A percentile compares a stretch with the other conserved stretches of the same genome.
Conservation (phyloP, 345 rosid genomes). For the Gossypium ekmanianum region DNA sequence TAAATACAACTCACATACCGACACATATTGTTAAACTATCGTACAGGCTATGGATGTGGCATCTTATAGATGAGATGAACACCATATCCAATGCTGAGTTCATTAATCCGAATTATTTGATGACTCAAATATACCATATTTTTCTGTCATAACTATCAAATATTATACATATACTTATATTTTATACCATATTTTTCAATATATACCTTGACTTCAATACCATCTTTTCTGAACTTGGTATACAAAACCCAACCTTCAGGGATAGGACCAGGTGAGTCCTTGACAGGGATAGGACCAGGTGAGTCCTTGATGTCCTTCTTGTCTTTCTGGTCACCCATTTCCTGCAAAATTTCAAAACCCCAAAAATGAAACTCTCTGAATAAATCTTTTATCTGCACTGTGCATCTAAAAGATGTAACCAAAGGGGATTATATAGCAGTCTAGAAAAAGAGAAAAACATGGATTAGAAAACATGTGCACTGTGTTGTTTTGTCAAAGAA, state of each 20-base stretch:
- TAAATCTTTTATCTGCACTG: not conserved
- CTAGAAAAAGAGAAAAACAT: no score
- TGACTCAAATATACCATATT: no score
- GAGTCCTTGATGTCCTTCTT: not conserved
- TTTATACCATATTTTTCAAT: no score
- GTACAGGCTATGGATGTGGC: no score
- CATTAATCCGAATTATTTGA: no score
- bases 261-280: not conserved
- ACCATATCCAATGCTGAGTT: no score
- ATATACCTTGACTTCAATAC: not conserved
- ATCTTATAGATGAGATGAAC: no score
- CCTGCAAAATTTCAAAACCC: not conserved
- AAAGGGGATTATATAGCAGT: not conserved
- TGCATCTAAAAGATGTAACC: not conserved
- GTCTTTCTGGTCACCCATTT: not conserved
- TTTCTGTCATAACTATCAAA: no score
- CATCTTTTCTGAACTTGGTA: not conserved
- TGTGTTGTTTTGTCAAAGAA: not conserved
- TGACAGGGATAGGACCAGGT: not conserved
- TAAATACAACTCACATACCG: no score
- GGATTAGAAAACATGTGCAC: no score
- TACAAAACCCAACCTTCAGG: not conserved
- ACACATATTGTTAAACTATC: no score
- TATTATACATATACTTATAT: no score
- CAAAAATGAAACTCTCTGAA: not conserved